Evolutionary conservation across 1,139 yeast genomes (phyloP), one percentile per base, ranked within the genome.

Genomic region (Diutina sp.): DNA sequence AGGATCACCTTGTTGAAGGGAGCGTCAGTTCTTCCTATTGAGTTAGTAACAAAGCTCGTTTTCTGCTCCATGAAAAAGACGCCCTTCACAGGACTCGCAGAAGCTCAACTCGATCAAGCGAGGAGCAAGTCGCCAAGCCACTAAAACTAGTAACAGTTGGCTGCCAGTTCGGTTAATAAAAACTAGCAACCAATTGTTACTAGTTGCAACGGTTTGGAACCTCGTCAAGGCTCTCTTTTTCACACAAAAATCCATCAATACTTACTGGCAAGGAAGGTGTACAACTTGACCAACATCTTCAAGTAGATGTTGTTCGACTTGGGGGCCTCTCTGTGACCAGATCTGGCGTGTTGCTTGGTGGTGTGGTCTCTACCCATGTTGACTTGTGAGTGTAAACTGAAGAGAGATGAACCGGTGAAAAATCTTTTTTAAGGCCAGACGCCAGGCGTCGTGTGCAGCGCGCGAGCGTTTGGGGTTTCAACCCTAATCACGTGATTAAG

Each of bases 261-360:
- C 96, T 80, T 87, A 88, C 99, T 97, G 82, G 98, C 97, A 80
- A 93, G 85, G 95, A 90, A 95, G 73, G 97, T 80, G 89, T 91
- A 93, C 72, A 93, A 84, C 86, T 91, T 91, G 77, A 93, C 99
- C 80, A 93, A 87, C 76, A 93, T 80, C 80, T 87, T 87, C 82
- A 93, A 84, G 96, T 95, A 93, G 80, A 91, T 97, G 77, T 93
- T 95, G 82, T 93, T 97, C 67, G 98, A 91, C 85, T 90, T 90
- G 81, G 99, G 99, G 78, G 97, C 97, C 73, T 87, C 81, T 83
- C 99, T 91, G 89, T 90, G 96, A 78, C 96, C 87, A 69, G 86
- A 81, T 82, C 91, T 89, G 76, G 82, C 83, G 87, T 93, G 99
- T 81, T 90, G 97, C 80, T 90, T 91, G 77, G 85, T 77, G 79